phyloP scores from a whole-genome alignment of 2,329 filamentous ascomycete species.

The Torrubiellomyces zombiae region DNA sequence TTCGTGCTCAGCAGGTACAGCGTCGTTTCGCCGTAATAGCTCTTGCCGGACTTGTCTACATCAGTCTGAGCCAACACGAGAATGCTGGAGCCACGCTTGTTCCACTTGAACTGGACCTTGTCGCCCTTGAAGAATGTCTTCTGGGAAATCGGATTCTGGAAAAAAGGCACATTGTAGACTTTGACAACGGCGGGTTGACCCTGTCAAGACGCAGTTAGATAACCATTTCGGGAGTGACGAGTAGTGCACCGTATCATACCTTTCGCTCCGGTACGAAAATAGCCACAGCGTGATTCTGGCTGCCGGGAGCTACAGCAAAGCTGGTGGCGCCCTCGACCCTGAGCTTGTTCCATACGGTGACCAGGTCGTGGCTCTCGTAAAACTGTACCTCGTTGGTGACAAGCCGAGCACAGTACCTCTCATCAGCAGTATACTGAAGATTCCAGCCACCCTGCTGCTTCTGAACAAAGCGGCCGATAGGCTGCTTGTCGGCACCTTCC shows the following conservation, averaged over 20 bases:
- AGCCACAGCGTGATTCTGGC: constrained; percentile 73
- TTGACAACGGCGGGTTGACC: constrained; percentile 88
- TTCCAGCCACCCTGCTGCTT: constrained; percentile 95
- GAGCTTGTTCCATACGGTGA: constrained; percentile 87
- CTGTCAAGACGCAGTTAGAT: constrained; percentile 24
- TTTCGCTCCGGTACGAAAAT: constrained; percentile 94
- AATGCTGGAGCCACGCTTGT: constrained; percentile 73
- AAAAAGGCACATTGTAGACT: constrained; percentile 84
- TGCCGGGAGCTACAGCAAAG: constrained; percentile 75
- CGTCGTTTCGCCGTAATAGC: constrained; percentile 96
- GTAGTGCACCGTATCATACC: constrained; percentile 34
- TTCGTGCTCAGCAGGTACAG: constrained; percentile 88
- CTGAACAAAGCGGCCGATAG: constrained; percentile 83
- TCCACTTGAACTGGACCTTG: constrained; percentile 98
- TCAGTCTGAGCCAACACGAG: constrained; percentile 95
- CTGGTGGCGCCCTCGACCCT: constrained; percentile 78
- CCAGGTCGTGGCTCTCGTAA: constrained; percentile 74
- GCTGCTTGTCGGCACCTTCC: constrained; percentile 47
- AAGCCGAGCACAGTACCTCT: constrained; percentile 78
- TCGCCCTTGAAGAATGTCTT: constrained; percentile 99
- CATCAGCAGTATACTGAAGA: constrained; percentile 87
- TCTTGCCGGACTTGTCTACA: constrained; percentile 96
- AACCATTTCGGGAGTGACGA: constrained; percentile 3
- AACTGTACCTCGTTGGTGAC: constrained; percentile 98
- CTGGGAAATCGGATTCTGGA: constrained; percentile 68